These are phyloP conservation scores for Kwoniella sp. DNA, from an alignment of 768 basidiomycete genomes.

Conservation along the genomic window DNA sequence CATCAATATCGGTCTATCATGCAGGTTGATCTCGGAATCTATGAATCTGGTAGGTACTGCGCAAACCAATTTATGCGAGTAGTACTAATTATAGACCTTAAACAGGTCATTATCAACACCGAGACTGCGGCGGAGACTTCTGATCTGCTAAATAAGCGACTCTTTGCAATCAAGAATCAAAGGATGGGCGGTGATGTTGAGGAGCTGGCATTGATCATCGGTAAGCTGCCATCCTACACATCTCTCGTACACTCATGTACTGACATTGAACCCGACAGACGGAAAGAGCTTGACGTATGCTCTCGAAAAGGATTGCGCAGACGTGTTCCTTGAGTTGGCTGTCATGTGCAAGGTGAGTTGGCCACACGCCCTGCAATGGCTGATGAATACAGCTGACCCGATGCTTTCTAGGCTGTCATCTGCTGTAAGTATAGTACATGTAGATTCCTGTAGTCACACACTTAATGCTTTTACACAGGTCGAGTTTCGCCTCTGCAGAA, in stretches of 20 bases:
- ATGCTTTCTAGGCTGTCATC: constrained; percentile 68
- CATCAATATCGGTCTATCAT: constrained; percentile 98
- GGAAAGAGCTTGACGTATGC: constrained; percentile 93
- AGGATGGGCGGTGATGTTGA: constrained; percentile 87
- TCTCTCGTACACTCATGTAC: no score
- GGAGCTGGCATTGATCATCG: constrained; percentile 91
- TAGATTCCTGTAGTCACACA: not conserved
- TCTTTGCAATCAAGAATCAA: constrained; percentile 91
- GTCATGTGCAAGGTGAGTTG: constrained; percentile 78
- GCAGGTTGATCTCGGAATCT: constrained; percentile 92
- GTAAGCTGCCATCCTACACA: constrained; percentile 60
- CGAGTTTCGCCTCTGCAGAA: constrained; percentile 98
- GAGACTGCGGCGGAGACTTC: constrained; percentile 76
- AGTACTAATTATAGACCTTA: no score
- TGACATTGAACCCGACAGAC: constrained; percentile 61
- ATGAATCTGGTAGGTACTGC: constrained; percentile 81
- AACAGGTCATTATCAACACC: constrained; percentile 90
- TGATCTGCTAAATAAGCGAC: constrained; percentile 82
- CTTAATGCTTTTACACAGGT: constrained; percentile 60
- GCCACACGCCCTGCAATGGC: not conserved
- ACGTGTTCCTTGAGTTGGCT: constrained; percentile 87
- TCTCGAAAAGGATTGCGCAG: constrained; percentile 86
- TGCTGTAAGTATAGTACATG: constrained; percentile 73
- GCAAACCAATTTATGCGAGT: no score
- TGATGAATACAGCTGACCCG: constrained; percentile 7